These are phyloP conservation scores for Dactylis glomerata DNA, from an alignment of 176 grass and related monocot species.

Conservation along the genomic window DNA sequence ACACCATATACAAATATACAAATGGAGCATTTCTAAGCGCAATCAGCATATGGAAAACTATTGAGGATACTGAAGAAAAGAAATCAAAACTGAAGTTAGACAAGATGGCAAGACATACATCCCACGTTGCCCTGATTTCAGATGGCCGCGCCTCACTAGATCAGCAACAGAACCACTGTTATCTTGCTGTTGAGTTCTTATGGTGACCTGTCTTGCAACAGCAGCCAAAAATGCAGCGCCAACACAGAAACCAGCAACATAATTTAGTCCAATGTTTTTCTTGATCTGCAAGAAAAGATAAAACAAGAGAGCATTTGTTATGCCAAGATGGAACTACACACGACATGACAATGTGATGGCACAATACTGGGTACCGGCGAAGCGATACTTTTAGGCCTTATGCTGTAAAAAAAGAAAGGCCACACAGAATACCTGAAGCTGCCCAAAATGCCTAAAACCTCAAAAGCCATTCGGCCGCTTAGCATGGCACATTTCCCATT, in stretches of 20 bases:
- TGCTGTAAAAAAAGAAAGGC: neutral
- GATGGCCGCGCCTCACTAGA: constrained; percentile 87
- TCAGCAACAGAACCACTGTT: constrained; percentile 85
- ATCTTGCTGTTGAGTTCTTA: constrained; percentile 40
- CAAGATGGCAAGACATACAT: constrained; percentile 51
- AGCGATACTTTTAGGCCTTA: neutral
- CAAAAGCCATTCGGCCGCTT: too few relatives aligned
- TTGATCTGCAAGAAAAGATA: constrained; percentile 48
- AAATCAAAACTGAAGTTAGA: constrained; percentile 25
- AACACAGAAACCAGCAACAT: constrained; percentile 49
- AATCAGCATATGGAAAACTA: neutral
- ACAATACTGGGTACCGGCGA: neutral
- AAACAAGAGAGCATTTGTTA: neutral
- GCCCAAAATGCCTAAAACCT: neutral
- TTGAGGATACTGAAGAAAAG: neutral
- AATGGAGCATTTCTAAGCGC: neutral
- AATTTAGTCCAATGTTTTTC: constrained; percentile 43
- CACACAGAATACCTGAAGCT: neutral
- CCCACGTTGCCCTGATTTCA: constrained; percentile 84
- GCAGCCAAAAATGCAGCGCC: constrained; percentile 53
- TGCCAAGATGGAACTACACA: neutral
- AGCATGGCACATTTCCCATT: too few relatives aligned
- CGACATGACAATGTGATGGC: neutral
- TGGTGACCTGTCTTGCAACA: constrained; percentile 50
- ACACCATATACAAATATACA: neutral